Percentiles rank a stretch among this genome's conserved stretches.
phyloP scores from a whole-genome alignment of 78 protist species.

The Dictyostelium purpureum region DNA sequence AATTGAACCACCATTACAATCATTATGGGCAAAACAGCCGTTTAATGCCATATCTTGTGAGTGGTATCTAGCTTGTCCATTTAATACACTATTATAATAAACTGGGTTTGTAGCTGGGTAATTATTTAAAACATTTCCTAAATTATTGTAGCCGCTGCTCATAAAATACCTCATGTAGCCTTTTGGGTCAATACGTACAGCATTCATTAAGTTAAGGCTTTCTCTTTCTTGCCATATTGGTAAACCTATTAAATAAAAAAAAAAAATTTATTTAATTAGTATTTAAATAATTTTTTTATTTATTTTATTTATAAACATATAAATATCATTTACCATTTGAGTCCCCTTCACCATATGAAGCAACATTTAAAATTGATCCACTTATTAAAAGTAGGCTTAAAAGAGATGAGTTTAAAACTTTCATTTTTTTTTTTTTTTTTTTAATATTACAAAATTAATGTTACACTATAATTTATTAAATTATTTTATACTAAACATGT shows the following conservation, averaged over 20 bases:
- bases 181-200: slow-evolving; percentile 2
- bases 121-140: slow-evolving; percentile 5
- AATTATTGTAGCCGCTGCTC: background rate
- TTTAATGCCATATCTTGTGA: slow-evolving; percentile 3
- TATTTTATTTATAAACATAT: no score
- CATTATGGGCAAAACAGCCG: background rate
- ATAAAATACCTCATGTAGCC: slow-evolving; percentile 11
- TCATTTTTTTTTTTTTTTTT: no score
- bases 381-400: no score
- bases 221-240: slow-evolving; percentile 62
- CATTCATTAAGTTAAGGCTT: slow-evolving; percentile 3
- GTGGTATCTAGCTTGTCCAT: slow-evolving; percentile 1
- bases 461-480: no score
- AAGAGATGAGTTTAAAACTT: no score
- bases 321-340: background rate
- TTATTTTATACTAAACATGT: no score
- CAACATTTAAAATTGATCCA: background rate
- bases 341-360: slow-evolving; percentile 14
- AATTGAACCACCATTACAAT: slow-evolving; percentile 6
- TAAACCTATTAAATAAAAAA: background rate
- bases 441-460: no score
- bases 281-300: background rate
- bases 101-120: background rate
- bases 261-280: background rate
- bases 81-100: slow-evolving; percentile 9